Evolutionary conservation across 352 stramenopile genomes (phyloP), one percentile per base, ranked within the genome.

Genomic region (Phytophthora gonapodyides): DNA sequence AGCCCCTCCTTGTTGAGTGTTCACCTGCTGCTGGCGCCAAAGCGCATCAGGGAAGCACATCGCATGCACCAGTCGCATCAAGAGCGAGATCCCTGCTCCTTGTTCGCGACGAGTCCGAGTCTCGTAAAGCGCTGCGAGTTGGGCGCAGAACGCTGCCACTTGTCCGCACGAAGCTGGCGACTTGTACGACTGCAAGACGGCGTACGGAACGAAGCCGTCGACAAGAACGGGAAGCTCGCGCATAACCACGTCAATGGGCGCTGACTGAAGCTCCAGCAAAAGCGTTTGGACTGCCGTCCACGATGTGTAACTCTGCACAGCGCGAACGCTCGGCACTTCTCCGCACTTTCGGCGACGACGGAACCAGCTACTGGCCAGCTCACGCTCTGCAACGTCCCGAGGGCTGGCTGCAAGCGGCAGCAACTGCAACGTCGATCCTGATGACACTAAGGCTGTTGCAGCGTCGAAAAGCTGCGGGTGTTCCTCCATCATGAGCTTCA

Each of bases 401-500:
- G 64, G 52, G 44, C 51, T 57, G 13, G 46, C 30, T 15, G 69
- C 69, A n/a, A 77, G 57, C 0, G 69, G 67, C 16, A 78, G 41
- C 19, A 73, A 34, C 36, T 59, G 60, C 47, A 76, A 47, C 8
- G 57, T 59, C 33, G 44, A 59, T 40, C 63, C 58, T 8, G 63
- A 61, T 36, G 53, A 45, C 33, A 46, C 33, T 46, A 61, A 66
- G 17, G 56, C 19, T 17, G 57, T 46, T 0, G 57, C 43, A 64
- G 65, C 65, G 48, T 74, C 69, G 21, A 77, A 77, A 44, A 74
- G 57, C n/a, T 69, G 65, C 1, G 80, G 80, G 17, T 76, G 74
- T 45, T 89, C 80, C 33, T 88, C 78, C 12, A 81, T 60, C 45
- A 88, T 64, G 8, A 89, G 73, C 16, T 78, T 81, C 9, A 73